phyloP scores from a whole-genome alignment of 1,284 basidiomycete species.

The Tetrapyrgos nigripes region DNA sequence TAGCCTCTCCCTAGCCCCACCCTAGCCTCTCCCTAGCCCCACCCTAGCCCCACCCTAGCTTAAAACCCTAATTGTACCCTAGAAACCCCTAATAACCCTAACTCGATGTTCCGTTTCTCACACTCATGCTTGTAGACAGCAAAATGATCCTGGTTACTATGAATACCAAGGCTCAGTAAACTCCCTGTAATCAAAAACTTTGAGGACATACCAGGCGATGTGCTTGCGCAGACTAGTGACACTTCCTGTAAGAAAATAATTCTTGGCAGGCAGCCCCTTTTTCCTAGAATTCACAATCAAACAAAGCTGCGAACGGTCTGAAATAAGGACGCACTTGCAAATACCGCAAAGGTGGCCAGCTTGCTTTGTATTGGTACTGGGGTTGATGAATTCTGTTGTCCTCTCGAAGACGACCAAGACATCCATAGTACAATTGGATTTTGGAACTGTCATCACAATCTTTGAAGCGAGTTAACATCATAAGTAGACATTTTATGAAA shows the following conservation, averaged over 20 bases:
- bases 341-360: slow-evolving; percentile 16
- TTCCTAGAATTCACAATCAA: not conserved
- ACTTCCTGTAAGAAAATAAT: slow-evolving; percentile 14
- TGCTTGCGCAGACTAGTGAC: slow-evolving; percentile 11
- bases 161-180: not conserved
- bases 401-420: slow-evolving; percentile 20
- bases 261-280: not conserved
- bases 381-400: not conserved
- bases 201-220: slow-evolving; percentile 16
- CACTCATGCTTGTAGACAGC: slow-evolving; percentile 20
- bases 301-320: not conserved
- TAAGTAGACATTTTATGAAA: too few species aligned
- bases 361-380: slow-evolving; percentile 5
- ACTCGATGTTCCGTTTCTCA: slow-evolving; percentile 18
- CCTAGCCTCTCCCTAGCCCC: too few species aligned
- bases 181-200: not conserved
- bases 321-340: slow-evolving; percentile 18
- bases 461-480: too few species aligned
- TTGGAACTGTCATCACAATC: not conserved
- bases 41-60: too few species aligned
- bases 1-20: too few species aligned
- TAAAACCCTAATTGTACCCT: too few species aligned
- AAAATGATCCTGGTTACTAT: slow-evolving; percentile 14
- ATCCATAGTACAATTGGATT: slow-evolving; percentile 19
- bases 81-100: too few species aligned